phyloP scores from a whole-genome alignment of 306 rosid genomes.

The Aeschynomene evenia region DNA sequence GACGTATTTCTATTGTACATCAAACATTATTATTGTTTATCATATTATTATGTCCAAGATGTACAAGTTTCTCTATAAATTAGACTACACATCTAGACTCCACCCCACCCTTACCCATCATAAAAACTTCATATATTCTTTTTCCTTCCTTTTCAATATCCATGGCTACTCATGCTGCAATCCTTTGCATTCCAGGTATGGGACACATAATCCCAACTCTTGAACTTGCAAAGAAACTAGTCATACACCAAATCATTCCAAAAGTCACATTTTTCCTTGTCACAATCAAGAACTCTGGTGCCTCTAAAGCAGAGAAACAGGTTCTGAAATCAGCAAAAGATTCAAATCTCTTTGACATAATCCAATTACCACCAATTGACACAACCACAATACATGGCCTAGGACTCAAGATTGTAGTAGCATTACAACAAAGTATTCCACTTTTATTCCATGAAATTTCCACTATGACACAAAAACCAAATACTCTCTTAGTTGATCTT shows the following conservation, averaged over 20 bases:
- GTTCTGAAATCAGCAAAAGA: background rate
- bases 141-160: background rate
- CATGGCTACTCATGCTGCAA: slow-evolving; percentile 4
- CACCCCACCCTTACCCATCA: no score
- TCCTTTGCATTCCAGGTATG: slow-evolving; percentile 5
- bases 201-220: slow-evolving; percentile 23
- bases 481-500: background rate
- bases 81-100: no score
- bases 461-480: background rate
- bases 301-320: background rate
- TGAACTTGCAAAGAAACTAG: background rate
- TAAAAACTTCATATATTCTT: no score
- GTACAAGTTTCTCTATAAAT: no score
- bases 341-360: background rate
- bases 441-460: background rate
- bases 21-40: no score
- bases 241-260: slow-evolving; percentile 1
- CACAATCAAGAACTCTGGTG: background rate
- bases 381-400: background rate
- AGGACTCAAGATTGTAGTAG: background rate
- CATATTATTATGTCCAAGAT: no score
- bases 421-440: background rate
- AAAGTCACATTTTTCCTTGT: background rate
- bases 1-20: no score
- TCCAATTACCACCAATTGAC: slow-evolving; percentile 13